Evolutionary conservation across 2,329 filamentous ascomycete genomes (phyloP).

Genomic region (Pyrenochaeta sp.): DNA sequence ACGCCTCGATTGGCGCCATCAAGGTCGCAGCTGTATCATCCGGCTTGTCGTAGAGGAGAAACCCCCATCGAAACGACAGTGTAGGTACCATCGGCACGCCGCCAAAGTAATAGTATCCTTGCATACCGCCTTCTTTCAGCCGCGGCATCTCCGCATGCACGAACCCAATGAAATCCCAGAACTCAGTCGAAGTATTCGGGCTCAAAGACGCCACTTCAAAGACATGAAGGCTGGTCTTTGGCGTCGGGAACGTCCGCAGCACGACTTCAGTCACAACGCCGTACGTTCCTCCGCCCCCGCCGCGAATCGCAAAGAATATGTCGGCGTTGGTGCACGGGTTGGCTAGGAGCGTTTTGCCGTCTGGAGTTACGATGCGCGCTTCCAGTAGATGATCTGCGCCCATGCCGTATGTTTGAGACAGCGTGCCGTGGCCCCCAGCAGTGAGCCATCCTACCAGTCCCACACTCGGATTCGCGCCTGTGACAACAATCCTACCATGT

Average conservation of each 20-base stretch:
- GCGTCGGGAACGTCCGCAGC: conserved; percentile 40
- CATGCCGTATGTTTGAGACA: conserved; percentile 48
- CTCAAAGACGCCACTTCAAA: conserved; percentile 19
- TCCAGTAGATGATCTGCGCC: conserved; percentile 47
- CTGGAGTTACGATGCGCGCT: conserved; percentile 43
- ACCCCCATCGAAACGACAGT: conserved; percentile 24
- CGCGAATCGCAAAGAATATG: conserved; percentile 53
- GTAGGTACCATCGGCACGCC: conserved; percentile 24
- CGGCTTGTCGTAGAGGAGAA: conserved; percentile 30
- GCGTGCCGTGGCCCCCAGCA: conserved; percentile 48
- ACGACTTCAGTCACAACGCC: conserved; percentile 45
- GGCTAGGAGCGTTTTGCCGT: conserved; percentile 16
- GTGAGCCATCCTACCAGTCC: conserved; percentile 51
- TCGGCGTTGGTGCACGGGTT: conserved; percentile 35
- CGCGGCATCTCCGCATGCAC: conserved; percentile 30
- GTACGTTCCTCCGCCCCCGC: conserved; percentile 53
- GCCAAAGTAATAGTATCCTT: conserved; percentile 35
- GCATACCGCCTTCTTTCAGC: conserved; percentile 36
- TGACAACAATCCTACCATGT: conserved; percentile 22
- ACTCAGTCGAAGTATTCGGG: conserved; percentile 16
- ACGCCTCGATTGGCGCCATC: conserved; percentile 22
- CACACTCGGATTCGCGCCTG: conserved; percentile 38
- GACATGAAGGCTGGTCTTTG: conserved; percentile 18
- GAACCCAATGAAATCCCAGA: conserved; percentile 27
- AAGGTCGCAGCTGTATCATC: conserved; percentile 25